A percentile compares a stretch with the other conserved stretches of the same genome.
These are phyloP conservation scores for Phytopythium ostracodes DNA, from an alignment of 352 stramenopile species.

Conservation along the genomic window DNA sequence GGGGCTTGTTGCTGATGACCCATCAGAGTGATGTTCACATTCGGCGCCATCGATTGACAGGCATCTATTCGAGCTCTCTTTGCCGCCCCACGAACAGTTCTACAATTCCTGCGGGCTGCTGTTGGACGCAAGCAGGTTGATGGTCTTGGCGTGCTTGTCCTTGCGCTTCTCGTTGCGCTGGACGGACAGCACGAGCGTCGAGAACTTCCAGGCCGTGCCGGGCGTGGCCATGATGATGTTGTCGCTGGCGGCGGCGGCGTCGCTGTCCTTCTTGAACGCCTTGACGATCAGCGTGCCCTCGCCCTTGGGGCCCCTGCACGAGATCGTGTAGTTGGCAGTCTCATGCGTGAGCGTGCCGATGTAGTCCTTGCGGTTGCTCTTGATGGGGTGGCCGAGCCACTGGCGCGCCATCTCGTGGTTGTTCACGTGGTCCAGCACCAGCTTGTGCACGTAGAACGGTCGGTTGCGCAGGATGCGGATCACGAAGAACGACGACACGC, in stretches of 20 bases:
- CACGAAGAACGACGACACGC: constrained; percentile 61
- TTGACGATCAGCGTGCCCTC: constrained; percentile 74
- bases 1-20: neutral
- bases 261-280: constrained; percentile 52
- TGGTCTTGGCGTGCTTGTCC: constrained; percentile 59
- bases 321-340: constrained; percentile 67
- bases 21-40: neutral
- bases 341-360: constrained; percentile 53
- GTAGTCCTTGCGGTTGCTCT: constrained; percentile 67
- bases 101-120: neutral
- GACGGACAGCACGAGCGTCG: constrained; percentile 59
- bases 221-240: constrained; percentile 46
- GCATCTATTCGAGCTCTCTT: neutral
- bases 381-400: constrained; percentile 63
- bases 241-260: constrained; percentile 7
- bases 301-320: constrained; percentile 56
- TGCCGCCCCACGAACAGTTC: too few species aligned
- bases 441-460: constrained; percentile 77
- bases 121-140: constrained; percentile 39
- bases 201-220: constrained; percentile 74
- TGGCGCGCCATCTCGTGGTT: constrained; percentile 57
- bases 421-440: constrained; percentile 73
- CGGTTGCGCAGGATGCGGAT: constrained; percentile 76
- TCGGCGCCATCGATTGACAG: neutral
- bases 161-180: constrained; percentile 57